These are phyloP conservation scores for Lentinula novae-zelandiae DNA, from an alignment of 1,284 basidiomycete species.

Conservation along the genomic window DNA sequence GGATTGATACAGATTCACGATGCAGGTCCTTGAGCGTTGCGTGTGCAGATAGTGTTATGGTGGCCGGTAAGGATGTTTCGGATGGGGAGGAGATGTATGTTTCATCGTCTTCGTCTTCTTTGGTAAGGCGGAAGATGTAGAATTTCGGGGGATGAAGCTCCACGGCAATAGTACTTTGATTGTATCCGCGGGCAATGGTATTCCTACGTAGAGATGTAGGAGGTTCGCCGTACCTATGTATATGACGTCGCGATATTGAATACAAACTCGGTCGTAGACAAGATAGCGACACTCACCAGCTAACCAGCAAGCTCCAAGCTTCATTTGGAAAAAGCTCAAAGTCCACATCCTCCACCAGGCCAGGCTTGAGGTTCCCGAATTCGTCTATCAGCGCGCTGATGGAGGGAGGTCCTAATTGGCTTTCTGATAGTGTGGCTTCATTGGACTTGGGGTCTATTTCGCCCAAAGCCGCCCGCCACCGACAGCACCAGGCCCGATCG, in stretches of 20 bases:
- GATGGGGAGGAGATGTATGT: background rate
- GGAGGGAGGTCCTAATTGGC: slow-evolving; percentile 71
- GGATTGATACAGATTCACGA: background rate
- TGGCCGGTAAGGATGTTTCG: background rate
- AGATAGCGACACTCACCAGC: slow-evolving; percentile 49
- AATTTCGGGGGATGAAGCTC: slow-evolving; percentile 79
- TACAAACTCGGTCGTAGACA: slow-evolving; percentile 6
- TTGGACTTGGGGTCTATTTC: slow-evolving; percentile 34
- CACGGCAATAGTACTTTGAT: slow-evolving; percentile 44
- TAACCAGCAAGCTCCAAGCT: slow-evolving; percentile 67
- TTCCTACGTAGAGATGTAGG: slow-evolving; percentile 55
- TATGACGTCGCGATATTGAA: background rate
- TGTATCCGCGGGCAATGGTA: slow-evolving; percentile 59
- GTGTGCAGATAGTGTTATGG: background rate
- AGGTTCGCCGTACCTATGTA: slow-evolving; percentile 65
- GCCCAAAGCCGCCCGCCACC: slow-evolving; percentile 61
- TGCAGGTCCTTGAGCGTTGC: background rate
- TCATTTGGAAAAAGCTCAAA: slow-evolving; percentile 74
- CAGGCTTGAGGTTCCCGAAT: slow-evolving; percentile 44
- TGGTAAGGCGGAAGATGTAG: slow-evolving; percentile 50
- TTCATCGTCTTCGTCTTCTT: slow-evolving; percentile 26
- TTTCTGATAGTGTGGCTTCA: slow-evolving; percentile 54
- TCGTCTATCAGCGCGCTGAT: slow-evolving; percentile 62
- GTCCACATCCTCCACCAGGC: slow-evolving; percentile 66
- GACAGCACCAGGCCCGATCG: slow-evolving; percentile 65